Conservation (phyloP, 331 rosid genomes). For the Erythrophleum ivorense region DNA sequence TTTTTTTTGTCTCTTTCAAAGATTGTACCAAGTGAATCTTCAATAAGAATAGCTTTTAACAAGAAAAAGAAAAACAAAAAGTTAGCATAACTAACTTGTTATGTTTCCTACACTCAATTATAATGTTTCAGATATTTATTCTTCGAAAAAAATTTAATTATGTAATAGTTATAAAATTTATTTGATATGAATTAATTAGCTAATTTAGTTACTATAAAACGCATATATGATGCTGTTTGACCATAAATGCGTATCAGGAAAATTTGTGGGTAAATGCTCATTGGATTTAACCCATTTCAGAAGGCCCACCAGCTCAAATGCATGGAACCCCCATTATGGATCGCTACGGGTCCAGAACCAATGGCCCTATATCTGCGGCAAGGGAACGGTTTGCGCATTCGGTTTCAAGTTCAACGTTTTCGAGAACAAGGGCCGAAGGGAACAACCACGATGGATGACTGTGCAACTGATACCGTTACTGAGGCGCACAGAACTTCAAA, state of each 20-base stretch:
- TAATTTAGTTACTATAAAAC: background rate
- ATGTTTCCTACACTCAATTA: background rate
- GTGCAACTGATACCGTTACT: conserved; percentile 7
- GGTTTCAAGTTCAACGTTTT: background rate
- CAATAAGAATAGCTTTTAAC: too few species aligned
- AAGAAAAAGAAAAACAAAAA: too few species aligned
- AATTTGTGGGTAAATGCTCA: background rate
- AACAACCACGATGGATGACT: conserved; percentile 35
- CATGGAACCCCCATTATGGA: background rate
- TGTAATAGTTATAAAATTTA: too few species aligned
- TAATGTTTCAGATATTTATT: too few species aligned
- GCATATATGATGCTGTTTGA: too few species aligned
- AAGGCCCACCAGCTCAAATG: background rate
- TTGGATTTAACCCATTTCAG: too few species aligned
- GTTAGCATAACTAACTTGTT: background rate
- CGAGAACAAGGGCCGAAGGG: background rate
- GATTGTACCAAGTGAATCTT: too few species aligned
- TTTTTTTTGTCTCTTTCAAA: too few species aligned
- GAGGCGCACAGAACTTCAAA: conserved; percentile 35
- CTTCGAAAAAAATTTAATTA: too few species aligned
- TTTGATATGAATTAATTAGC: background rate
- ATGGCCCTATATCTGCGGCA: background rate
- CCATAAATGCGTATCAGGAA: background rate
- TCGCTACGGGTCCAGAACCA: background rate
- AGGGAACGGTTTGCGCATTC: background rate